Evolutionary conservation across 192 early-diverging fungal species (phyloP), one percentile per base, ranked within the genome.

Genomic region (Dimargaris xerosporica): DNA sequence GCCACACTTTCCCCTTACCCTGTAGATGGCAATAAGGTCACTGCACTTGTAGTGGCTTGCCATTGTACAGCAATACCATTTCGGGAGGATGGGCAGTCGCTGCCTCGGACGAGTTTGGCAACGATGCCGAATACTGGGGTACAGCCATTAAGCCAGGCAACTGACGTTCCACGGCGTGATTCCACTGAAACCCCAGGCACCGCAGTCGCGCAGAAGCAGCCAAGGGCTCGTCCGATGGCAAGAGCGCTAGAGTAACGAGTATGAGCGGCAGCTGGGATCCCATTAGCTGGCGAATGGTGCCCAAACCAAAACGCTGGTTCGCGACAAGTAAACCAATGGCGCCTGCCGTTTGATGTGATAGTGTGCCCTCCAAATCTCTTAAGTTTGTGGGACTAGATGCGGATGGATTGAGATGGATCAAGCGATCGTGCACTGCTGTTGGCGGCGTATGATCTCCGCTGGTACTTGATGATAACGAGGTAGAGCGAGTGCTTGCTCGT

Each of bases 131-230:
- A n/a, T 54, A 59, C 13, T 29, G 56, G 30, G 56, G 56, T 2
- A 59, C 56, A 16, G 56, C 56, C 17, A 59, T 31, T 16, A 59
- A 31, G 23, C 56, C 56, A 3, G 56, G 29, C 42, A 59, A 29
- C 16, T 21, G 23, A n/a, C 23, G 30, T 16, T 34, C 56, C 3
- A 31, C 56, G 13, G 29, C 16, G 30, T 59, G 29, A 39, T 59
- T 59, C 56, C 56, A 59, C 56, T 59, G 56, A 6, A 34, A 39
- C 2, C 56, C 56, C 13, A 19, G 16, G 39, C 56, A 59, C 34
- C 31, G 56, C 7, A 59, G 56, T 31, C 34, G 23, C 56, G 11
- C 39, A 21, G 54, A 55, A 17, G 54, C 15, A 17, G 54, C 13
- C 25, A 55, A 55, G 15, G 54, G 23, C 5, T 4, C 15, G 3